These are phyloP conservation scores for Rhizophagus prolifer DNA, from an alignment of 192 early-diverging fungal species.

Conservation along the genomic window DNA sequence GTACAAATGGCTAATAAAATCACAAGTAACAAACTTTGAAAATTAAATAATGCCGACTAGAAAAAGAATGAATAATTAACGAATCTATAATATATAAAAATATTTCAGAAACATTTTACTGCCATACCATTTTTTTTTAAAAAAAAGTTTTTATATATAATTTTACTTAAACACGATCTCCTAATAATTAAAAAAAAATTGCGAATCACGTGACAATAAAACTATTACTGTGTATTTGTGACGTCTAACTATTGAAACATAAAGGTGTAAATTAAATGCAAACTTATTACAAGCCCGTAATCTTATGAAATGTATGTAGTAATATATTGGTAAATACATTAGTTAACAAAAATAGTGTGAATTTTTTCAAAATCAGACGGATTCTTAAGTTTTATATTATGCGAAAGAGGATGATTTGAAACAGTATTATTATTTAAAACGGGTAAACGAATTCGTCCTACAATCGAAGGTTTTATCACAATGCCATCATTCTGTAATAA, in stretches of 20 bases:
- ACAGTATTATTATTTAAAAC: slow-evolving; percentile 2
- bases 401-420: slow-evolving; percentile 10
- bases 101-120: background rate
- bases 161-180: too few species aligned
- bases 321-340: background rate
- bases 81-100: background rate
- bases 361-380: slow-evolving; percentile 37
- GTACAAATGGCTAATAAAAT: slow-evolving; percentile 94
- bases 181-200: too few species aligned
- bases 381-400: slow-evolving; percentile 29
- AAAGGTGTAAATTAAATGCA: too few species aligned
- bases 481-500: slow-evolving; percentile 8
- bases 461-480: slow-evolving; percentile 14
- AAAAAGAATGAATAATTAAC: background rate
- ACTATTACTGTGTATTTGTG: too few species aligned
- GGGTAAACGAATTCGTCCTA: slow-evolving; percentile 30
- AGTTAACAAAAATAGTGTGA: slow-evolving; percentile 39
- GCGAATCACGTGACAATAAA: too few species aligned
- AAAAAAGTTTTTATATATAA: too few species aligned
- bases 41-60: slow-evolving; percentile 96
- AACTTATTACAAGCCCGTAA: too few species aligned
- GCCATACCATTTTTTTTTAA: background rate
- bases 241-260: too few species aligned
- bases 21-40: slow-evolving; percentile 87
- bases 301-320: background rate